Conservation (phyloP, 371 early-diverging fungal genomes). For the Mortierella sp. region DNA sequence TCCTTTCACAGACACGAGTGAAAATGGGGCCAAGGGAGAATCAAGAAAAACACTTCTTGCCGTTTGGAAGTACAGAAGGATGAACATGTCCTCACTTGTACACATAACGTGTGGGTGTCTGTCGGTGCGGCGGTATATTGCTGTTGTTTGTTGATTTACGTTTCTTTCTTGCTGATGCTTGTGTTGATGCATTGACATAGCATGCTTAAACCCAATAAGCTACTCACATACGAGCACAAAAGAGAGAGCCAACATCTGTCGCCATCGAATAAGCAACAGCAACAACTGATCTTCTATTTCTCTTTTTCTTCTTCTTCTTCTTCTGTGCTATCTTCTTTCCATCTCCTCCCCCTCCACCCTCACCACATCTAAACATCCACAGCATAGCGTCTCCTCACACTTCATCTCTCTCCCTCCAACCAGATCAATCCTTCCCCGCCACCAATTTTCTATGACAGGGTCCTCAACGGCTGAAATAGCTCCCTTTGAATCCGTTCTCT, state of each 20-base stretch:
- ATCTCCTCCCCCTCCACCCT: too few relatives aligned
- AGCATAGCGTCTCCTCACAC: too few relatives aligned
- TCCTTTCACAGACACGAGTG: neutral
- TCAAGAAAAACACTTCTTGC: neutral
- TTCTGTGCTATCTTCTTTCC: neutral
- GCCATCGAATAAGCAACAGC: slow-evolving; percentile 2
- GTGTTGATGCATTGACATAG: too few relatives aligned
- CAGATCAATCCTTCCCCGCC: too few relatives aligned
- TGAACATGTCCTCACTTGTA: neutral
- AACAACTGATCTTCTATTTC: slow-evolving; percentile 14
- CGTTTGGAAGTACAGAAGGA: neutral
- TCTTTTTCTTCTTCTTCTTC: neutral
- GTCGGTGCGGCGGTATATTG: neutral
- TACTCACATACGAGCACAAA: neutral
- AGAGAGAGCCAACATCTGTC: neutral
- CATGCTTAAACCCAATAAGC: slow-evolving; percentile 2
- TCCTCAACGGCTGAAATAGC: too few relatives aligned
- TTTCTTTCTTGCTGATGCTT: neutral
- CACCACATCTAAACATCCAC: too few relatives aligned
- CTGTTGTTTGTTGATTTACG: neutral
- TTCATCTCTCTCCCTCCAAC: too few relatives aligned
- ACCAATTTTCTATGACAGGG: too few relatives aligned
- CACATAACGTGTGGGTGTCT: too few relatives aligned
- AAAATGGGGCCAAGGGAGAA: neutral
- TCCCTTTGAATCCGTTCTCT: too few relatives aligned